Conservation (phyloP, 176 grass and related monocot genomes). For the Themeda triandra region DNA sequence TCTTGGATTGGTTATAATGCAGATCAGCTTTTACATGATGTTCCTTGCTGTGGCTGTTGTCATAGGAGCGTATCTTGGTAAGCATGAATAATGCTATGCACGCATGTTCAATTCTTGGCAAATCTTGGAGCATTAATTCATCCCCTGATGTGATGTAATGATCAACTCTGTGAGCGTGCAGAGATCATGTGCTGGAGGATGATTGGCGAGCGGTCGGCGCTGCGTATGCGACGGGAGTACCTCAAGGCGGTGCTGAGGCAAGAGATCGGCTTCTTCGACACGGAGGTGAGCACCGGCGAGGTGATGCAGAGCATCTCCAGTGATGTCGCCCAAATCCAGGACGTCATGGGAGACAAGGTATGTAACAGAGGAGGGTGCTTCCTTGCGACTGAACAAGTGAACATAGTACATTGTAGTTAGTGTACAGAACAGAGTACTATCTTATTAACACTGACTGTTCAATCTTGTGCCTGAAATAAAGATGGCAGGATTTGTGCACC, state of each 20-base stretch:
- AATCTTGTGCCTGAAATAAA: background rate
- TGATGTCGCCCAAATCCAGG: slow-evolving; percentile 67
- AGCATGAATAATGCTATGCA: background rate
- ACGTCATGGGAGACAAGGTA: slow-evolving; percentile 73
- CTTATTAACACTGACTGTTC: background rate
- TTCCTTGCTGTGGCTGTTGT: slow-evolving; percentile 50
- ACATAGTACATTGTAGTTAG: no score
- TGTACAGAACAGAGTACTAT: background rate
- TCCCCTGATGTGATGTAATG: background rate
- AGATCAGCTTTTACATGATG: slow-evolving; percentile 63
- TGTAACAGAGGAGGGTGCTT: background rate
- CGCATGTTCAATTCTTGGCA: no score
- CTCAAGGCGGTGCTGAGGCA: slow-evolving; percentile 59
- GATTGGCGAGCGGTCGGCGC: slow-evolving; percentile 52
- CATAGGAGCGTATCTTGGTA: slow-evolving; percentile 54
- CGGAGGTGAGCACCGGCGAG: slow-evolving; percentile 61
- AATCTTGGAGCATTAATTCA: background rate
- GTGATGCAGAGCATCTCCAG: slow-evolving; percentile 74
- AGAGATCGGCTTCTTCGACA: slow-evolving; percentile 76
- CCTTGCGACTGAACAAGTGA: no score
- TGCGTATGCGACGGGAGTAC: slow-evolving; percentile 50
- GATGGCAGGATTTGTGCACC: slow-evolving; percentile 63
- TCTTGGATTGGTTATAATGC: background rate
- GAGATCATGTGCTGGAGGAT: slow-evolving; percentile 80
- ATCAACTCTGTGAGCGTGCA: background rate